phyloP scores from a whole-genome alignment of 371 early-diverging fungal species.

The Capniomyces stellatus region DNA sequence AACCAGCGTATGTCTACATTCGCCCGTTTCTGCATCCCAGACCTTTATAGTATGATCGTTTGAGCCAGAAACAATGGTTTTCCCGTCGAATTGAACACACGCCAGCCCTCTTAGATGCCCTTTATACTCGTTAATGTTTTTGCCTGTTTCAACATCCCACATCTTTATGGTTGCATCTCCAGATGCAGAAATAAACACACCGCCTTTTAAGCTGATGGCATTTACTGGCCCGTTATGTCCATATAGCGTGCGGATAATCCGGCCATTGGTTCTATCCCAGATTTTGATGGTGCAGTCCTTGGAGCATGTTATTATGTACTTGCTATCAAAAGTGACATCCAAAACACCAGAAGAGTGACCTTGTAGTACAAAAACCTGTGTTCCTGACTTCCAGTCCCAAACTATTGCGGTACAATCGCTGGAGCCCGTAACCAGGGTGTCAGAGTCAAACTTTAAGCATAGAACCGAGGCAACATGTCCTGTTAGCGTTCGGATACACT shows the following conservation, averaged over 20 bases:
- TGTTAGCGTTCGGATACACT: slow-evolving; percentile 44
- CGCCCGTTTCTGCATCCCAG: slow-evolving; percentile 82
- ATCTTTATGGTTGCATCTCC: slow-evolving; percentile 71
- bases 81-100: slow-evolving; percentile 83
- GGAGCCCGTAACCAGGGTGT: slow-evolving; percentile 73
- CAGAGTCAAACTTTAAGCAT: slow-evolving; percentile 65
- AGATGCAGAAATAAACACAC: slow-evolving; percentile 60
- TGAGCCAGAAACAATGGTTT: slow-evolving; percentile 75
- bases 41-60: slow-evolving; percentile 86
- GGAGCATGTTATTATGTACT: slow-evolving; percentile 68
- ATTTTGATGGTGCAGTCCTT: slow-evolving; percentile 82
- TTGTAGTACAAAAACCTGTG: slow-evolving; percentile 26
- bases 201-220: slow-evolving; percentile 50
- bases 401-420: slow-evolving; percentile 75
- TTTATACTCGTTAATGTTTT: slow-evolving; percentile 39
- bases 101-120: slow-evolving; percentile 76
- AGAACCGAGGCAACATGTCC: slow-evolving; percentile 85
- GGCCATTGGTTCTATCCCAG: slow-evolving; percentile 41
- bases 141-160: slow-evolving; percentile 62
- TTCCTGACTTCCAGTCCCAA: slow-evolving; percentile 48
- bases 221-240: slow-evolving; percentile 84
- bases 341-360: slow-evolving; percentile 64
- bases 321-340: slow-evolving; percentile 55
- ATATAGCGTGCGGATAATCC: slow-evolving; percentile 33
- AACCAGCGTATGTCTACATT: slow-evolving; percentile 42